A percentile compares a stretch with the other conserved stretches of the same genome.
Evolutionary conservation across 805 yeast species (phyloP).

Genomic region (Kazachstania bromeliacearum): DNA sequence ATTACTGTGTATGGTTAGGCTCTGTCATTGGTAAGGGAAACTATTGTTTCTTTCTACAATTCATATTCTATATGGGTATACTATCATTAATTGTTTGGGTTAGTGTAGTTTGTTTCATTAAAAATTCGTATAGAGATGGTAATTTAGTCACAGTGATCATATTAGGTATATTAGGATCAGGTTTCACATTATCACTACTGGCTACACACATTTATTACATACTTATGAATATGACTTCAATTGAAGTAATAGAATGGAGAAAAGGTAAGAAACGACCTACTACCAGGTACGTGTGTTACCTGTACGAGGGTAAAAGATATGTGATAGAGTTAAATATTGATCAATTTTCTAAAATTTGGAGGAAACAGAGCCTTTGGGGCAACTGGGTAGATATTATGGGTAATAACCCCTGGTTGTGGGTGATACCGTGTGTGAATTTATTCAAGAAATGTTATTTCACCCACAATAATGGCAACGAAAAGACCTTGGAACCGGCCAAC

Average conservation of each 20-base stretch:
- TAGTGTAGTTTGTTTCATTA: slow-evolving; percentile 30
- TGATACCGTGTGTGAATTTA: no score
- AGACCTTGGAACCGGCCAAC: no score
- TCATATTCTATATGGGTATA: slow-evolving; percentile 31
- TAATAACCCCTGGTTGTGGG: neutral
- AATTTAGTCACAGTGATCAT: slow-evolving; percentile 43
- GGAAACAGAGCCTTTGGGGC: slow-evolving; percentile 12
- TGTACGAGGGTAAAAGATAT: slow-evolving; percentile 32
- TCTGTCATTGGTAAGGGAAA: slow-evolving; percentile 60
- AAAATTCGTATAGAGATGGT: slow-evolving; percentile 30
- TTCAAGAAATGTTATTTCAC: neutral
- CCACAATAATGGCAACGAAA: neutral
- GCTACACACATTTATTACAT: slow-evolving; percentile 39
- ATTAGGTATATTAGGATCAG: slow-evolving; percentile 33
- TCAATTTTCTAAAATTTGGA: slow-evolving; percentile 18
- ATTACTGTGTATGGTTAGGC: slow-evolving; percentile 75
- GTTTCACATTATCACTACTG: slow-evolving; percentile 36
- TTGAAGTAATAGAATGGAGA: slow-evolving; percentile 41
- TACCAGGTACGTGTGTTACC: slow-evolving; percentile 22
- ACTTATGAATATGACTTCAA: slow-evolving; percentile 41
- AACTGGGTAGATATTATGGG: slow-evolving; percentile 20
- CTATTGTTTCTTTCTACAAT: slow-evolving; percentile 49
- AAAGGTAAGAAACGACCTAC: slow-evolving; percentile 2
- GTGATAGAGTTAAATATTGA: slow-evolving; percentile 32
- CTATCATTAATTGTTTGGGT: slow-evolving; percentile 35